These are phyloP conservation scores for Rubus idaeus DNA, from an alignment of 306 rosid species.

Conservation along the genomic window DNA sequence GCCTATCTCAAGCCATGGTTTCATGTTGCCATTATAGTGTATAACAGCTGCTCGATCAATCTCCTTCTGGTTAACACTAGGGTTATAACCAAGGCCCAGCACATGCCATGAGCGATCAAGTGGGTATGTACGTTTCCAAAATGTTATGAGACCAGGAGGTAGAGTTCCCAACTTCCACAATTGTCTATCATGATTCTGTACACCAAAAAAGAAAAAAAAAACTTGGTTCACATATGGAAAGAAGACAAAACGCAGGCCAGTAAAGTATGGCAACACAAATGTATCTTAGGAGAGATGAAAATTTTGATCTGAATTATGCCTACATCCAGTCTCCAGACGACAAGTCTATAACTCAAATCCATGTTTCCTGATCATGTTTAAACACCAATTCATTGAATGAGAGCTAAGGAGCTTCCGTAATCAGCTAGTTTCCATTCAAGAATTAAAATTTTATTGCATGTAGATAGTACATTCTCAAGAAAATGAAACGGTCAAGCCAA, in stretches of 20 bases:
- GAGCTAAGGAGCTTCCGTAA: background rate
- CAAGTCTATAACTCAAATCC: background rate
- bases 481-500: background rate
- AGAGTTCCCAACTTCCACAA: conserved; percentile 95
- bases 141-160: conserved; percentile 96
- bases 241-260: conserved; percentile 2
- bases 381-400: background rate
- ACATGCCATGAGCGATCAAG: conserved; percentile 78
- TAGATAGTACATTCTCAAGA: background rate
- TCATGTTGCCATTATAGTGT: conserved; percentile 94
- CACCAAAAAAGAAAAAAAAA: conserved; percentile 13
- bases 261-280: conserved; percentile 6
- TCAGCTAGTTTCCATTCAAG: conserved; percentile 1
- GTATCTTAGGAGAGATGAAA: background rate
- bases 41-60: conserved; percentile 78
- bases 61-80: conserved; percentile 57
- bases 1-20: conserved; percentile 97
- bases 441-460: background rate
- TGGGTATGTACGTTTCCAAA: conserved; percentile 81
- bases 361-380: background rate
- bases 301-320: background rate
- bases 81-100: conserved; percentile 85
- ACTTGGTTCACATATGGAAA: conserved; percentile 24
- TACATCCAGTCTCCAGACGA: background rate
- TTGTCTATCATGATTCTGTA: conserved; percentile 85